These are phyloP conservation scores for Schwanniomyces polymorphus DNA, from an alignment of 805 yeast species.

Conservation along the genomic window DNA sequence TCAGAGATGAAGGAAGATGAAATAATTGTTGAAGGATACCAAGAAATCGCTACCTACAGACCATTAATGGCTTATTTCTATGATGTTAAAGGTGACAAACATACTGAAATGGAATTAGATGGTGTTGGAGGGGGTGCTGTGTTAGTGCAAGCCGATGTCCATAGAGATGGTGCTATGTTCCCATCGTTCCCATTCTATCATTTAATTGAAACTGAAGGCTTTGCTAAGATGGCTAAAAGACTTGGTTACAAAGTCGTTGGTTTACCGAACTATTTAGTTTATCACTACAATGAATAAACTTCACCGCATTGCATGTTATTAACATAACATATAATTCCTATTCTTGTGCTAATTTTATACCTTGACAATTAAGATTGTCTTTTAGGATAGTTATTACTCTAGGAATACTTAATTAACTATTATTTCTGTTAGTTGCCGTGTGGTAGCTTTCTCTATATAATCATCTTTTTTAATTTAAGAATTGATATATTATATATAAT, in stretches of 20 bases:
- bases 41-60: slow-evolving; percentile 91
- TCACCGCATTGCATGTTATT: neutral
- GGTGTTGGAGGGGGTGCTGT: slow-evolving; percentile 99
- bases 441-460: too few species aligned
- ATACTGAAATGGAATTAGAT: slow-evolving; percentile 79
- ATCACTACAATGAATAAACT: slow-evolving; percentile 76
- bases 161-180: slow-evolving; percentile 99
- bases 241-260: slow-evolving; percentile 91
- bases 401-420: too few species aligned
- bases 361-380: neutral
- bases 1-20: slow-evolving; percentile 77
- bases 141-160: slow-evolving; percentile 95
- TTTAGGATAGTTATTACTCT: neutral
- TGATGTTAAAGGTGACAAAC: slow-evolving; percentile 59
- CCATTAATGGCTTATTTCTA: slow-evolving; percentile 90
- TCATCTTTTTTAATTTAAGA: too few species aligned
- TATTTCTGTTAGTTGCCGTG: too few species aligned
- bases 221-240: slow-evolving; percentile 96
- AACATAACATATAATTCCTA: neutral
- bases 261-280: slow-evolving; percentile 90
- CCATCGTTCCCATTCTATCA: slow-evolving; percentile 98
- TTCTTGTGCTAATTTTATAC: neutral
- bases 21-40: slow-evolving; percentile 91
- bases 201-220: slow-evolving; percentile 96
- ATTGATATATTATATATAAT: too few species aligned